Evolutionary conservation across 2,329 filamentous ascomycete genomes (phyloP).

Genomic region (Reticulascus tulasneorum): DNA sequence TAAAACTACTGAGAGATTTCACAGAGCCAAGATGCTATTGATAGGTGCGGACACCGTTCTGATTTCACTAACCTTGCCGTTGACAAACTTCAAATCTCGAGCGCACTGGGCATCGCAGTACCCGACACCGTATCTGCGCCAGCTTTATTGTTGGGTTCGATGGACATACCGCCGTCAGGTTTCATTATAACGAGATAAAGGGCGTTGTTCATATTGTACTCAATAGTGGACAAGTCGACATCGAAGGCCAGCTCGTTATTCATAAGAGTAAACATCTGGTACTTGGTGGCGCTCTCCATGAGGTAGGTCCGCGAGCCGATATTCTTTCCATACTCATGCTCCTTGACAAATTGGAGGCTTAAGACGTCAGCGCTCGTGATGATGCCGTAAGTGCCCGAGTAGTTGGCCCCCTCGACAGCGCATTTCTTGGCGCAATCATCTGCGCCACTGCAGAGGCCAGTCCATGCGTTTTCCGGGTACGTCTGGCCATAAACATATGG

Average conservation of each 20-base stretch:
- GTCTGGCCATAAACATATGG: too few relatives aligned
- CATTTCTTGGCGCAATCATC: constrained; percentile 33
- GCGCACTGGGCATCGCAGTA: constrained; percentile 48
- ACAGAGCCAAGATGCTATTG: not conserved
- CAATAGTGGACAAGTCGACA: constrained; percentile 58
- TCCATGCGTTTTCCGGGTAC: constrained; percentile 35
- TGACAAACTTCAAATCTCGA: constrained; percentile 46
- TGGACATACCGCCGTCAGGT: constrained; percentile 43
- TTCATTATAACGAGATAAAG: constrained; percentile 43
- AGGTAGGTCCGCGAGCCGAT: constrained; percentile 48
- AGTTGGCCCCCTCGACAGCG: constrained; percentile 40
- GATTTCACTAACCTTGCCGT: constrained; percentile 32
- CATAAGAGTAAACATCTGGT: constrained; percentile 53
- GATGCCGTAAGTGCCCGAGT: constrained; percentile 38
- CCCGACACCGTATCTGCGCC: constrained; percentile 53
- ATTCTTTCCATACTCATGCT: constrained; percentile 31
- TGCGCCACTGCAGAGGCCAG: constrained; percentile 26
- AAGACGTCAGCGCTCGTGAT: constrained; percentile 38
- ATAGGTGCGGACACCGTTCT: too few relatives aligned
- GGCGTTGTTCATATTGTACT: constrained; percentile 59
- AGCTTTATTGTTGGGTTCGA: constrained; percentile 39
- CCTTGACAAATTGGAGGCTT: constrained; percentile 45
- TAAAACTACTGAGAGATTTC: not conserved
- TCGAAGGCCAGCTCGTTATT: constrained; percentile 62
- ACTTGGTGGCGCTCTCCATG: constrained; percentile 48